Evolutionary conservation across 495 filamentous ascomycete species (phyloP).

Genomic region (Talaromyces thailandensis): DNA sequence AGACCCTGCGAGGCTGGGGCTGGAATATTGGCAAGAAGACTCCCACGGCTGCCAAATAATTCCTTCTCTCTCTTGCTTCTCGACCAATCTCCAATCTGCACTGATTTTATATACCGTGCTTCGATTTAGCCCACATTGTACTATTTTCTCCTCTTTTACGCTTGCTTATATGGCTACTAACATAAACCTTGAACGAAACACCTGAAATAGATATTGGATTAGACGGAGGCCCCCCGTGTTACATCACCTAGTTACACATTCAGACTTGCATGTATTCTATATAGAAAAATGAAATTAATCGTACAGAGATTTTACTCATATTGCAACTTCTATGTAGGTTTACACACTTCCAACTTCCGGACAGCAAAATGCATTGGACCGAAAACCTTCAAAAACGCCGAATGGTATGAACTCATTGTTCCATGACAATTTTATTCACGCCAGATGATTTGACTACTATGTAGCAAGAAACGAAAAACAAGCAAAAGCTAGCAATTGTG

Average conservation of each 20-base stretch:
- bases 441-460: not conserved
- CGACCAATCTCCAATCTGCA: not conserved
- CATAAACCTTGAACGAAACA: not conserved
- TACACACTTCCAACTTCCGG: not conserved
- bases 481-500: not conserved
- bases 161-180: not conserved
- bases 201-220: not conserved
- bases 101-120: not conserved
- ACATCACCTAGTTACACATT: not conserved
- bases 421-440: not conserved
- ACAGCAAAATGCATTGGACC: not conserved
- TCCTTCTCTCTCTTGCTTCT: not conserved
- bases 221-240: not conserved
- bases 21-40: constrained; percentile 61
- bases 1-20: constrained; percentile 75
- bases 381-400: not conserved
- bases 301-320: not conserved
- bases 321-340: not conserved
- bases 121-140: not conserved
- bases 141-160: not conserved
- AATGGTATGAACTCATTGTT: not conserved
- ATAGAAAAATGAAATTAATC: not conserved
- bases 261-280: not conserved
- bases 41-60: constrained; percentile 27
- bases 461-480: constrained; percentile 1